Percentiles rank a stretch among this genome's conserved stretches.
Evolutionary conservation across 129 eudicot genomes (phyloP).

Genomic region (Ambrosia trifida): DNA sequence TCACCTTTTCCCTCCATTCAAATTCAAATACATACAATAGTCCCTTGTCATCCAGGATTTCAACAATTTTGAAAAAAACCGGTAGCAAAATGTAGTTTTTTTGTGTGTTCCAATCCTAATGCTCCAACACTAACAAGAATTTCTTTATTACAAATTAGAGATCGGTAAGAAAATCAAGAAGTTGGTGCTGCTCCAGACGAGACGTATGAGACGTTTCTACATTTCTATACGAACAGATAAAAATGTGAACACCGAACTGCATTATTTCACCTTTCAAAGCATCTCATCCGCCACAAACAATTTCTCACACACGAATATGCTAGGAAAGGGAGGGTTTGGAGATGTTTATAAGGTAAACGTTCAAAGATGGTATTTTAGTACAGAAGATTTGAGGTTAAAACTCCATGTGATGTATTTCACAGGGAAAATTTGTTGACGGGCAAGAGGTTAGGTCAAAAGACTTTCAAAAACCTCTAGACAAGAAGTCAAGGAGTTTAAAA

Average conservation of each 20-base stretch:
- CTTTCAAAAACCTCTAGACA: slow-evolving; percentile 34
- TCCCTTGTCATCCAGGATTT: not conserved
- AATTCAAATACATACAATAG: not conserved
- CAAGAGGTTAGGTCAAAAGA: slow-evolving; percentile 30
- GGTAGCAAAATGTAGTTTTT: not conserved
- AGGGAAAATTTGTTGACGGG: slow-evolving; percentile 35
- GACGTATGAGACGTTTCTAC: slow-evolving; percentile 6
- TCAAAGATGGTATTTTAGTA: not conserved
- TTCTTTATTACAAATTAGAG: slow-evolving; percentile 9
- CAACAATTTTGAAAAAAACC: not conserved
- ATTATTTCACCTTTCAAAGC: slow-evolving; percentile 29
- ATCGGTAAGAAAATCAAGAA: not conserved
- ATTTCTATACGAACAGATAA: not conserved
- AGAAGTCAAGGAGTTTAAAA: slow-evolving; percentile 33
- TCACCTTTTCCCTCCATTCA: not conserved
- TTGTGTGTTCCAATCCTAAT: not conserved
- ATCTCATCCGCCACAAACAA: slow-evolving; percentile 29
- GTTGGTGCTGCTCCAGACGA: slow-evolving; percentile 3
- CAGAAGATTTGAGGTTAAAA: not conserved
- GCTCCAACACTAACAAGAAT: not conserved
- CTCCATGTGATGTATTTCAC: not conserved
- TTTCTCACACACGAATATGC: slow-evolving; percentile 21
- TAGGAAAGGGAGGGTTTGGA: slow-evolving; percentile 38
- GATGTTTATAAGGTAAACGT: slow-evolving; percentile 27
- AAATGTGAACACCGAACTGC: slow-evolving; percentile 10